Base-by-base conservation (phyloP, 2,329 filamentous ascomycete genomes). In the Westerdykella sp. region DNA sequence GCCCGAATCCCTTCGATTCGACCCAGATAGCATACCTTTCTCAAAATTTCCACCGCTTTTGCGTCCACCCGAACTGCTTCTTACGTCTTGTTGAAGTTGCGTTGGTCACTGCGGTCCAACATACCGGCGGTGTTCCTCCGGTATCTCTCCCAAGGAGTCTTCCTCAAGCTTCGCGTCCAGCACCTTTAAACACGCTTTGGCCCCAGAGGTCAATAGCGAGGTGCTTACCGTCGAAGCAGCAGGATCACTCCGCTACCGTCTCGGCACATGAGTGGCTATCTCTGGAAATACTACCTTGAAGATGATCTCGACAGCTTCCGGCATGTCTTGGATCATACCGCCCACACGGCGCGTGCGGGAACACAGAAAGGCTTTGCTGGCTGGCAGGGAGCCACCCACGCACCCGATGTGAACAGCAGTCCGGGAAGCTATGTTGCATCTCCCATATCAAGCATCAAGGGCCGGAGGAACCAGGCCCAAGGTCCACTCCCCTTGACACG, bases 211-310 rank as follows among this genome's bases (percentile, higher is more conserved):
- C 83, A 88, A 6, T 83, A 87, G 87, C 87, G 84, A 94, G 88
- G 87, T 83, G 84, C 78, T 65, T 69, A 45, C 68, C 73, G 76
- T 72, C 71, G 76, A 79, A 74, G 72, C 69, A 69, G 67, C 63
- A 68, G 71, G 73, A 66, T 60, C 46, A 55, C 63, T 63, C 61
- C 63, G 38, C 51, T 56, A 51, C 50, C 49, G 42, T 53, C 50
- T 56, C 53, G 55, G 64, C 81, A 81, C 81, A 93, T 97, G 91
- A 97, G 87, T 84, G 85, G 89, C 75, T 80, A 85, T 80, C 82
- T 98, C 69, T 96, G 91, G 91, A 90, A 89, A 79, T 87, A 81
- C 69, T 97, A 91, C 69, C 85, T 94, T 76, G 85, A 96, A 81
- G 87, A 96, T 79, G 89, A 98, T 81, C 85, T 95, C 81, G 90